A percentile compares a stretch with the other conserved stretches of the same genome.
phyloP scores from a whole-genome alignment of 2,329 filamentous ascomycete genomes.

The Arthrinium puccinioides region DNA sequence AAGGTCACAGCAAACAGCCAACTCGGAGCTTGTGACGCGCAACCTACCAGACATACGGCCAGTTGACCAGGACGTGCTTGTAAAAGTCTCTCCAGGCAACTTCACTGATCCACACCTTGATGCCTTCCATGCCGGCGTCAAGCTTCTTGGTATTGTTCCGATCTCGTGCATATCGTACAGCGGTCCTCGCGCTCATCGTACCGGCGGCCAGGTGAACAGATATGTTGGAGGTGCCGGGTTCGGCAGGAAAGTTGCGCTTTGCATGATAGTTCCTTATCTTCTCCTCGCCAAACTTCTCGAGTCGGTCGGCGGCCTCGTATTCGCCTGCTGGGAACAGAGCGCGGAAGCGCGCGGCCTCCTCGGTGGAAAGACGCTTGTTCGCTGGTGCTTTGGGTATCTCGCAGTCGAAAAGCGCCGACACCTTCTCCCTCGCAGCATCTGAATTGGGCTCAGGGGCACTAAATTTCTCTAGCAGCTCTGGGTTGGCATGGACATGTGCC shows the following conservation, averaged over 20 bases:
- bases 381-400: constrained; percentile 54
- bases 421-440: constrained; percentile 26
- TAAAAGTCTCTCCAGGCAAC: constrained; percentile 87
- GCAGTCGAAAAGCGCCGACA: constrained; percentile 41
- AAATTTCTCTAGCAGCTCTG: constrained; percentile 56
- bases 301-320: constrained; percentile 56
- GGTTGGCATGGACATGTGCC: constrained; percentile 62
- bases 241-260: constrained; percentile 57
- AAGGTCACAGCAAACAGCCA: background rate
- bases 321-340: constrained; percentile 70
- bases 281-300: constrained; percentile 61
- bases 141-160: constrained; percentile 48
- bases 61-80: constrained; percentile 74
- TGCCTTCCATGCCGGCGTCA: constrained; percentile 58
- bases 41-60: constrained; percentile 71
- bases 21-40: background rate
- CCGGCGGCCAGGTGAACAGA: constrained; percentile 65
- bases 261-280: constrained; percentile 55
- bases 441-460: constrained; percentile 53
- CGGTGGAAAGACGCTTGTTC: constrained; percentile 52
- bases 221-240: constrained; percentile 57
- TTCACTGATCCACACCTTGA: constrained; percentile 71
- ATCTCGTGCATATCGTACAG: constrained; percentile 53
- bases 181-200: constrained; percentile 59
- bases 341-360: constrained; percentile 51